Conservation (phyloP, 805 yeast species). For the Wickerhamiella alocasiicola region DNA sequence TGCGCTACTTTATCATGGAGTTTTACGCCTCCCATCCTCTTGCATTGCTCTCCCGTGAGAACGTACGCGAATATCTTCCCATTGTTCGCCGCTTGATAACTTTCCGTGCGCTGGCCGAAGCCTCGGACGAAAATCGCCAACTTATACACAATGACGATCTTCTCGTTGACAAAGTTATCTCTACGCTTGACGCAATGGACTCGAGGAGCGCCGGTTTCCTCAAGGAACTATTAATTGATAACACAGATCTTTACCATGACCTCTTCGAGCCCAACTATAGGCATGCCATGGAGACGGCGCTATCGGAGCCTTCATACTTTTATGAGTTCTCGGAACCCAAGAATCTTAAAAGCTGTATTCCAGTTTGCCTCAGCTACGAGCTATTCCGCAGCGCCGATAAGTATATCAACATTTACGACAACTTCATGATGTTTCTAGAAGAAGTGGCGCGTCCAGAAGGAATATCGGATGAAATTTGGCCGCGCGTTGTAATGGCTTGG, state of each 20-base stretch:
- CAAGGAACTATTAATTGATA: constrained; percentile 28
- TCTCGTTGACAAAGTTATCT: not conserved
- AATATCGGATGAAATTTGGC: constrained; percentile 39
- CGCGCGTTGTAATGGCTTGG: constrained; percentile 51
- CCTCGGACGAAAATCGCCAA: not conserved
- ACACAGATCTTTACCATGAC: constrained; percentile 24
- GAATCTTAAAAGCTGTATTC: constrained; percentile 30
- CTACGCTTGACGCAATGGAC: not conserved
- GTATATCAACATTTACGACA: constrained; percentile 53
- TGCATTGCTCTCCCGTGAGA: constrained; percentile 15
- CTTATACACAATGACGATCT: not conserved
- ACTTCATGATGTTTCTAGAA: constrained; percentile 46
- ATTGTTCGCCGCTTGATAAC: constrained; percentile 28
- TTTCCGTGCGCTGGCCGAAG: constrained; percentile 17
- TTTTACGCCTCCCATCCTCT: constrained; percentile 31
- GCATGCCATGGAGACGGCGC: constrained; percentile 30
- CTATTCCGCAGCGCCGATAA: constrained; percentile 71
- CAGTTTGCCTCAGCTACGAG: constrained; percentile 45
- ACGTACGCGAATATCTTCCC: constrained; percentile 9
- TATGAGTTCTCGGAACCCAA: constrained; percentile 3
- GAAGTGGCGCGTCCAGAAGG: constrained; percentile 15
- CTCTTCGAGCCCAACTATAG: constrained; percentile 37
- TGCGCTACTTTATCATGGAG: constrained; percentile 26
- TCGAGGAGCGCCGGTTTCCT: not conserved
- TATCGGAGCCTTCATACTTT: constrained; percentile 32